phyloP scores from a whole-genome alignment of 2,329 filamentous ascomycete species.

The Biscogniauxia mediterranea region DNA sequence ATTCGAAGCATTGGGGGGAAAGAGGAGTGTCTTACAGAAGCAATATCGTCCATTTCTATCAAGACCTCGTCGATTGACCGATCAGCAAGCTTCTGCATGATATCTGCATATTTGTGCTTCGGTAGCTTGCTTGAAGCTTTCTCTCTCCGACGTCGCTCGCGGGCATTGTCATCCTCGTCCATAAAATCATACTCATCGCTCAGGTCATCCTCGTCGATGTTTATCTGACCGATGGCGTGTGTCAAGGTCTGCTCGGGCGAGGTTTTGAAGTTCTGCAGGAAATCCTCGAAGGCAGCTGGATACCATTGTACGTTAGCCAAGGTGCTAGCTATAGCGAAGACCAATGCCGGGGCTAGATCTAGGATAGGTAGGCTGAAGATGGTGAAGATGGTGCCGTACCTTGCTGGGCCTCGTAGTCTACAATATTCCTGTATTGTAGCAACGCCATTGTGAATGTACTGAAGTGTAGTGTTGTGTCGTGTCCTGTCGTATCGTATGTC shows the following conservation, averaged over 20 bases:
- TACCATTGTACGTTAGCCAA: constrained; percentile 29
- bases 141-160: constrained; percentile 48
- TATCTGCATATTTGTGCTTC: constrained; percentile 83
- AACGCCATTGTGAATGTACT: constrained; percentile 67
- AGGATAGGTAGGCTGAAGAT: constrained; percentile 4
- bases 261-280: constrained; percentile 85
- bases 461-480: too few species aligned
- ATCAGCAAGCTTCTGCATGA: constrained; percentile 85
- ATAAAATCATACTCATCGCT: constrained; percentile 93
- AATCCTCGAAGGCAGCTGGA: constrained; percentile 78
- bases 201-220: constrained; percentile 81
- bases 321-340: background rate
- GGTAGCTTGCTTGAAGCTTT: constrained; percentile 52
- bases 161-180: constrained; percentile 70
- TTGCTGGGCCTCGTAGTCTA: constrained; percentile 87
- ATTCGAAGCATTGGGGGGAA: too few species aligned
- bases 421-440: constrained; percentile 71
- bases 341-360: background rate
- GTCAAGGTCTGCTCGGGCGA: constrained; percentile 68
- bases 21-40: constrained; percentile 52
- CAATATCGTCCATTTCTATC: constrained; percentile 87
- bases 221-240: constrained; percentile 79
- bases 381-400: constrained; percentile 47
- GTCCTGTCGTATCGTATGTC: too few species aligned
- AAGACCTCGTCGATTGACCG: constrained; percentile 73